Conservation (phyloP, 2,329 filamentous ascomycete species). For the Helminthosporium solani region DNA sequence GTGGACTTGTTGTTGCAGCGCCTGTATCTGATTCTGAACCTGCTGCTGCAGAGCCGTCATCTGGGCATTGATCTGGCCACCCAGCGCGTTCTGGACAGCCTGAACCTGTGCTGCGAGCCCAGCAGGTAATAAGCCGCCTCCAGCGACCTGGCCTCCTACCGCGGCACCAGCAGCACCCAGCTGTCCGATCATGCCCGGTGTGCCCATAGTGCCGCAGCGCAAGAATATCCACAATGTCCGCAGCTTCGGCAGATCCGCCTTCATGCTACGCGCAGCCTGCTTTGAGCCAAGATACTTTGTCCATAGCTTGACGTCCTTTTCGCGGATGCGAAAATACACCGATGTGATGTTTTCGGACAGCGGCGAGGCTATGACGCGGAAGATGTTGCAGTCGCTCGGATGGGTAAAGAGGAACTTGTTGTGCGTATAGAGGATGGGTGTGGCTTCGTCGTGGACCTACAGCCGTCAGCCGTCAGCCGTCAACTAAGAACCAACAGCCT, state of each 20-base stretch:
- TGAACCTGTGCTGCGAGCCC: constrained; percentile 25
- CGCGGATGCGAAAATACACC: constrained; percentile 39
- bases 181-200: constrained; percentile 12
- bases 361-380: constrained; percentile 36
- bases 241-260: constrained; percentile 37
- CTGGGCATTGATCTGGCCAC: constrained; percentile 19
- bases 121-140: constrained; percentile 2
- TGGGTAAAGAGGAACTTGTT: constrained; percentile 44
- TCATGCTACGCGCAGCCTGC: constrained; percentile 30
- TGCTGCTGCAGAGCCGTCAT: constrained; percentile 29
- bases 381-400: constrained; percentile 44
- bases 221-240: constrained; percentile 41
- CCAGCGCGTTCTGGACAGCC: constrained; percentile 24
- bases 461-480: no score
- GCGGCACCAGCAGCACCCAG: constrained; percentile 6
- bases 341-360: constrained; percentile 28
- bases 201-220: constrained; percentile 24
- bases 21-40: constrained; percentile 18
- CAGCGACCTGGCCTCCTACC: constrained; percentile 9
- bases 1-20: constrained; percentile 10
- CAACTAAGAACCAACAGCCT: no score
- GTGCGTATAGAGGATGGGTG: constrained; percentile 35
- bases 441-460: constrained; percentile 34
- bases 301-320: constrained; percentile 42
- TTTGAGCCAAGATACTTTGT: constrained; percentile 38